Conservation (phyloP, 345 rosid genomes). For the Bruguiera parviflora region DNA sequence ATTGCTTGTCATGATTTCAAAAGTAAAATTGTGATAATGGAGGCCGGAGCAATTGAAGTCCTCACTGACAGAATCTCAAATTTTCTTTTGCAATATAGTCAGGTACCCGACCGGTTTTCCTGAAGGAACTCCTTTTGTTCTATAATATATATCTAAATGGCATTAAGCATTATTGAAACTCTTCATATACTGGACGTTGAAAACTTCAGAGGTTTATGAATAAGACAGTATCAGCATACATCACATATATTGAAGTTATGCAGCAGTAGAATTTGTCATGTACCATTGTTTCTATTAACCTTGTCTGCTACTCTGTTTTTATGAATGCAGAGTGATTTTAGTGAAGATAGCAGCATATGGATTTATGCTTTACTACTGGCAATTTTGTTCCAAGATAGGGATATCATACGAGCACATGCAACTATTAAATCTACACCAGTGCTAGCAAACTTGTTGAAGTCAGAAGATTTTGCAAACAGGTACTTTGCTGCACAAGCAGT, state of each 20-base stretch:
- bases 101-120: slow-evolving; percentile 47
- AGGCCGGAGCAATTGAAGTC: slow-evolving; percentile 87
- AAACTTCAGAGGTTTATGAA: not conserved
- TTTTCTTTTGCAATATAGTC: slow-evolving; percentile 54
- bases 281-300: slow-evolving; percentile 4
- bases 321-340: slow-evolving; percentile 67
- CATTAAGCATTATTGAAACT: not conserved
- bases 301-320: slow-evolving; percentile 19
- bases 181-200: not conserved
- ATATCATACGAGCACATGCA: slow-evolving; percentile 79
- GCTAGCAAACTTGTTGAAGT: slow-evolving; percentile 84
- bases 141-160: not conserved
- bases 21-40: slow-evolving; percentile 76
- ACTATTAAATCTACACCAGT: slow-evolving; percentile 89
- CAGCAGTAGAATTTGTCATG: not conserved
- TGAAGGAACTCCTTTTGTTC: not conserved
- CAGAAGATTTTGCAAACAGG: slow-evolving; percentile 82
- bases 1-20: slow-evolving; percentile 89
- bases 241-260: not conserved
- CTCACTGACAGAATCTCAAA: slow-evolving; percentile 70
- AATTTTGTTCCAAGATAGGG: slow-evolving; percentile 93
- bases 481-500: slow-evolving; percentile 97
- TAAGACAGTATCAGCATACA: not conserved
- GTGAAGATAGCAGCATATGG: slow-evolving; percentile 90
- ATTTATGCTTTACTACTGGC: slow-evolving; percentile 90